Base-by-base conservation (phyloP, 2,329 filamentous ascomycete species). In the Biscogniauxia marginata region DNA sequence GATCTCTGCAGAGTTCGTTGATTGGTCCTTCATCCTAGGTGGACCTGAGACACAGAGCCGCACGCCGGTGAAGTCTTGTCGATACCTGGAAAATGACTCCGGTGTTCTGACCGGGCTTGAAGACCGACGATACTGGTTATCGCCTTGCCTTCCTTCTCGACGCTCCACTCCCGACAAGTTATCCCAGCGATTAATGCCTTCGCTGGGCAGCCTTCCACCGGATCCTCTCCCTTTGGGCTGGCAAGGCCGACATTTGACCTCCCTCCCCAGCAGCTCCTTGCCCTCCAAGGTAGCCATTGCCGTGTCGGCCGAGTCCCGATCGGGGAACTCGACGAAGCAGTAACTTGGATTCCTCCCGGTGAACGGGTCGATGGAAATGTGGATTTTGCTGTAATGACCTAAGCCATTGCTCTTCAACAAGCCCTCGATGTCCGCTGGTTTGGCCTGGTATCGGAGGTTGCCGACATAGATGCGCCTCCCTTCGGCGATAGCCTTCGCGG, bases 281-380 rank as follows among this genome's bases (percentile, higher is more conserved):
- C 80, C 81, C 54, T 82, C 76, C 46, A 90, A 73, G 11, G 79
- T 74, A n/a, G 71, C 66, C 68, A 90, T 83, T 1, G 84, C 85
- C 1, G 70, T 70, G 4, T 82, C 76, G 3, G 87, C 87, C 24
- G 83, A 75, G 23, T 83, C 82, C 47, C 78, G 77, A 48, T 77
- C 79, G 47, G 72, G 71, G 55, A 91, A 83, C 65, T 91, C 87
- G 47, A 90, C 83, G 64, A 91, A 91, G 74, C 87, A 91, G 73
- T 90, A 90, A 39, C 85, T 87, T 0, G 87, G 87, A 68, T 90
- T 91, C 46, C 87, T 79, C 44, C 81, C 83, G 24, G 82, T 87
- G 70, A 88, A 84, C 1, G 85, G 82, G 65, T 91, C 87, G 52
- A 88, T 79, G 0, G 85, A 86, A 64, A 91, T 87, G 68, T 88